A percentile compares a stretch with the other conserved stretches of the same genome.
Conservation (phyloP, 345 rosid species). For the Populus euphratica region DNA sequence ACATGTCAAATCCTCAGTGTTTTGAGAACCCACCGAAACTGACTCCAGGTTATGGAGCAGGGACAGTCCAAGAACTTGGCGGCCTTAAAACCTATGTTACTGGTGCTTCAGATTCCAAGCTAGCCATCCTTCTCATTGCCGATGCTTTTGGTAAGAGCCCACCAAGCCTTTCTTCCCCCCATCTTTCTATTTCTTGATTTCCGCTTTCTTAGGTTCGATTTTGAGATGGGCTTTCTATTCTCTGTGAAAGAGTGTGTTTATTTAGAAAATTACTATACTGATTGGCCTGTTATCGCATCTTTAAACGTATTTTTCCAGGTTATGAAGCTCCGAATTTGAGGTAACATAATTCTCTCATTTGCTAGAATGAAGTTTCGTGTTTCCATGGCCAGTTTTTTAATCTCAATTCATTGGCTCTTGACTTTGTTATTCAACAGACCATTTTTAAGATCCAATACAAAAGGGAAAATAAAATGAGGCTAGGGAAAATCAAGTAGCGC, state of each 20-base stretch:
- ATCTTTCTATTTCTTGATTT: not conserved
- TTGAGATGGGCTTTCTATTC: not conserved
- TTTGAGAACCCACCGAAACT: slow-evolving; percentile 43
- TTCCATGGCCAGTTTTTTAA: not conserved
- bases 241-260: not conserved
- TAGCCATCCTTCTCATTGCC: slow-evolving; percentile 34
- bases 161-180: not conserved
- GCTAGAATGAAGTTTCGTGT: not conserved
- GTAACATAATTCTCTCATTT: not conserved
- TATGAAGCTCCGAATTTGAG: slow-evolving; percentile 17
- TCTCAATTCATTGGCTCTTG: not conserved
- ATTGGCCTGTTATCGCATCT: not conserved
- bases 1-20: slow-evolving; percentile 47
- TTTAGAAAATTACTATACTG: not conserved
- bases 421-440: not conserved
- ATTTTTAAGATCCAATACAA: too few species aligned
- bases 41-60: slow-evolving; percentile 21
- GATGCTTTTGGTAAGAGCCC: slow-evolving; percentile 47
- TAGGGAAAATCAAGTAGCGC: too few species aligned
- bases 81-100: slow-evolving; percentile 35
- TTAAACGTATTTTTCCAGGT: slow-evolving; percentile 2
- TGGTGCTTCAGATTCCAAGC: slow-evolving; percentile 34
- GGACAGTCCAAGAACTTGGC: slow-evolving; percentile 34
- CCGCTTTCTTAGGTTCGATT: not conserved
- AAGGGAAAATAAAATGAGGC: too few species aligned